A percentile compares a stretch with the other conserved stretches of the same genome.
phyloP scores from a whole-genome alignment of 2,329 filamentous ascomycete species.

The Aschersonia sp. region DNA sequence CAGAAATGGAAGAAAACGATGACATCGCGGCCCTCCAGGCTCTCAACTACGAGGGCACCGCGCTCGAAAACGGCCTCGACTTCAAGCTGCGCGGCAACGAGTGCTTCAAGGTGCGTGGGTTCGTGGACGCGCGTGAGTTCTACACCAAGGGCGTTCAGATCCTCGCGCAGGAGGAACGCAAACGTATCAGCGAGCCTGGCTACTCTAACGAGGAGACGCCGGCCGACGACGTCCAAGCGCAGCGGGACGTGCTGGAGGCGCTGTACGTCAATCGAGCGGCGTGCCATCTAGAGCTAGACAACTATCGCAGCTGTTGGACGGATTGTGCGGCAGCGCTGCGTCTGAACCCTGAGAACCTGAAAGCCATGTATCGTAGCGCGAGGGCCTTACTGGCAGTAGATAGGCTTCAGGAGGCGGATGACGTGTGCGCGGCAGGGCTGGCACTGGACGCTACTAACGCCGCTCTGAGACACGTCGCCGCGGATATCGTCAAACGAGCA shows the following conservation, averaged over 20 bases:
- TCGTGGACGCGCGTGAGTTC: constrained; percentile 77
- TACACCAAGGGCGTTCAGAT: constrained; percentile 78
- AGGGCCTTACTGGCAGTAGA: constrained; percentile 66
- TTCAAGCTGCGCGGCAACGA: constrained; percentile 94
- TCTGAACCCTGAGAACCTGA: constrained; percentile 69
- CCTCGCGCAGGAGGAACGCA: constrained; percentile 46
- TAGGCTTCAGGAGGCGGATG: constrained; percentile 65
- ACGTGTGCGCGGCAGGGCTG: constrained; percentile 63
- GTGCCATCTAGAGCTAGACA: constrained; percentile 76
- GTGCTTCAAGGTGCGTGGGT: constrained; percentile 58
- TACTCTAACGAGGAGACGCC: background rate
- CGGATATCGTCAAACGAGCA: constrained; percentile 48
- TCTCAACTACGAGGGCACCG: constrained; percentile 83
- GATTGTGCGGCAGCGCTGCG: constrained; percentile 72
- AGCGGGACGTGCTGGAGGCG: constrained; percentile 55
- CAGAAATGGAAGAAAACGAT: constrained; percentile 71
- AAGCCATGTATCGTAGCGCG: constrained; percentile 80
- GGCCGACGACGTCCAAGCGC: constrained; percentile 32
- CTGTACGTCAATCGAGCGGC: constrained; percentile 80
- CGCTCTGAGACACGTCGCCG: constrained; percentile 45
- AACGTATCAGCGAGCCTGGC: background rate
- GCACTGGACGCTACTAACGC: constrained; percentile 56
- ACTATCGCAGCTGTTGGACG: constrained; percentile 73
- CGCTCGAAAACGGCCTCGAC: constrained; percentile 64
- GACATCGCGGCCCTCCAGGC: constrained; percentile 79